A percentile compares a stretch with the other conserved stretches of the same genome.
Conservation (phyloP, 2,329 filamentous ascomycete genomes). For the Fusarium bactridioides region DNA sequence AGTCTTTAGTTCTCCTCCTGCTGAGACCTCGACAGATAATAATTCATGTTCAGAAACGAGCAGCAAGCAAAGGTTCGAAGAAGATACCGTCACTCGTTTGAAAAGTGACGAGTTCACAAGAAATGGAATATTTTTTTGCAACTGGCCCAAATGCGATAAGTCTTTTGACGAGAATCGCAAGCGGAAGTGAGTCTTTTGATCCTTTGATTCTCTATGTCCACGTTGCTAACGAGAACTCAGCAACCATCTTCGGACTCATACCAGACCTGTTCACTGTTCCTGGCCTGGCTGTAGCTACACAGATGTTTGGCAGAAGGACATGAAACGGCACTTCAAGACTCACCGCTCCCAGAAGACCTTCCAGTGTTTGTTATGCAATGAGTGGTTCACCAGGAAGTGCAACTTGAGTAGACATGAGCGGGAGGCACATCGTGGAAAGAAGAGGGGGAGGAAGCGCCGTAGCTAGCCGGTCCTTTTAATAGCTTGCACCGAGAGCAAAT, state of each 20-base stretch:
- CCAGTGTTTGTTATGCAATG: constrained; percentile 2
- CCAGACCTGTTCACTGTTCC: constrained; percentile 28
- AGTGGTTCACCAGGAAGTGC: constrained; percentile 1
- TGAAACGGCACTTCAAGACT: constrained; percentile 15
- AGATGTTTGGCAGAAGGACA: constrained; percentile 23
- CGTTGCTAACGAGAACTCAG: constrained; percentile 6
- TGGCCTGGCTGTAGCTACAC: not conserved
- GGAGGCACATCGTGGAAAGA: constrained; percentile 17
- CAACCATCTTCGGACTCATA: constrained; percentile 34
- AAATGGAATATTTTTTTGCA: constrained; percentile 25
- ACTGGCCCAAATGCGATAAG: constrained; percentile 2
- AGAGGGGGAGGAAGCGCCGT: not conserved
- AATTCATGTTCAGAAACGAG: constrained; percentile 1
- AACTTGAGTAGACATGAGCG: constrained; percentile 19
- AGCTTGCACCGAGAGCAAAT: not conserved
- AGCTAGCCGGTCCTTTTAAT: not conserved
- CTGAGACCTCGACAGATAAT: not conserved
- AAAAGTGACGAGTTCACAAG: constrained; percentile 19
- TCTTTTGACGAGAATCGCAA: constrained; percentile 3
- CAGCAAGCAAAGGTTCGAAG: constrained; percentile 6
- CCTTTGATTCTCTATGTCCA: no score
- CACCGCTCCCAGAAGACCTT: constrained; percentile 10
- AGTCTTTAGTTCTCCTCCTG: not conserved
- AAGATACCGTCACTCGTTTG: constrained; percentile 16
- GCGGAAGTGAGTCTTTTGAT: constrained; percentile 17